phyloP scores from a whole-genome alignment of 2,329 filamentous ascomycete genomes.

The Fusarium oligoseptatum region DNA sequence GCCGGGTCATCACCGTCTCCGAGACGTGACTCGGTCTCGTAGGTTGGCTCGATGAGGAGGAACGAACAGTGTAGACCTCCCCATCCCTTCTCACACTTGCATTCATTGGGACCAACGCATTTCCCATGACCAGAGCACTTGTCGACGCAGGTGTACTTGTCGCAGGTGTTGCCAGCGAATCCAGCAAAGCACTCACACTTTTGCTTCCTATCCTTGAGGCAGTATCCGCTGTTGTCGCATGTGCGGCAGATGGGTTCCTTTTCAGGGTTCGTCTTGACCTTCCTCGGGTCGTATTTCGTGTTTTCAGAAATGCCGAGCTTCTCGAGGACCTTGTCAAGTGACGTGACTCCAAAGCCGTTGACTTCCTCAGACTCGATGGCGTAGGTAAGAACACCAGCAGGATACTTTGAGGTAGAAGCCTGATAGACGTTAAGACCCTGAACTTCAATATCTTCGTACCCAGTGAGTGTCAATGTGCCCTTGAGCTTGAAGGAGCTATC shows the following conservation, averaged over 20 bases:
- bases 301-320: constrained; percentile 52
- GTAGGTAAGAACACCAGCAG: constrained; percentile 56
- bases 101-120: constrained; percentile 58
- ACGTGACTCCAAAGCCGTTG: constrained; percentile 56
- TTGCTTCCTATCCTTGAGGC: constrained; percentile 36
- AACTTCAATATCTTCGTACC: constrained; percentile 57
- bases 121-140: constrained; percentile 58
- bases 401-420: constrained; percentile 50
- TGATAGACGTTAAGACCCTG: constrained; percentile 59
- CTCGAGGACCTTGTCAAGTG: constrained; percentile 52
- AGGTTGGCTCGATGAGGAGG: constrained; percentile 55
- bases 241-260: constrained; percentile 49
- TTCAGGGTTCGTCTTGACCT: constrained; percentile 36
- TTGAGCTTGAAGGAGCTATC: constrained; percentile 50
- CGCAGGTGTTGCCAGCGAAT: constrained; percentile 53
- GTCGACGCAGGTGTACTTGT: constrained; percentile 54
- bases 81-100: constrained; percentile 58
- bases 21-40: constrained; percentile 59
- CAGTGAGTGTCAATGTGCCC: constrained; percentile 54
- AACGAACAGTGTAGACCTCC: constrained; percentile 61
- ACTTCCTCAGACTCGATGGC: constrained; percentile 57
- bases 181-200: constrained; percentile 60
- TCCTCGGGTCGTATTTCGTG: constrained; percentile 55
- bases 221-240: constrained; percentile 57
- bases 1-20: constrained; percentile 63